Conservation (phyloP, 768 basidiomycete genomes). For the Clathrus columnatus region DNA sequence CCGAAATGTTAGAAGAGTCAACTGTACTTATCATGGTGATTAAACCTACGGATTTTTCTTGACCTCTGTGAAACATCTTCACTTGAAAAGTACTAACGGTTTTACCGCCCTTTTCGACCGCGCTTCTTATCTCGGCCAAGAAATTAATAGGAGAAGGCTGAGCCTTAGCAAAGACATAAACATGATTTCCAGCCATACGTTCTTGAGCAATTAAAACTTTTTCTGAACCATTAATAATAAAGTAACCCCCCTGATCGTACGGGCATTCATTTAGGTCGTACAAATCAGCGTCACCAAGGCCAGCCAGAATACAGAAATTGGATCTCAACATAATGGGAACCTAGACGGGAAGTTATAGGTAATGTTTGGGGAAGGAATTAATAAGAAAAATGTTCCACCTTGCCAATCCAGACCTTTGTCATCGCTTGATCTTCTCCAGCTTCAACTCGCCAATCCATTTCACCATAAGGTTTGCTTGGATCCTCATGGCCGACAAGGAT, state of each 20-base stretch:
- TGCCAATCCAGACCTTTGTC: slow-evolving; percentile 90
- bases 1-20: slow-evolving; percentile 12
- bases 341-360: slow-evolving; percentile 31
- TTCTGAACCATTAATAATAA: slow-evolving; percentile 98
- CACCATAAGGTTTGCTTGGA: slow-evolving; percentile 70
- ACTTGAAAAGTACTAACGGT: slow-evolving; percentile 97
- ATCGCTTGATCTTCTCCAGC: slow-evolving; percentile 59
- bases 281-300: slow-evolving; percentile 67
- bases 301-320: slow-evolving; percentile 86
- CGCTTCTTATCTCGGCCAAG: slow-evolving; percentile 93
- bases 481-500: slow-evolving; percentile 75
- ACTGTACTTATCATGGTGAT: background rate
- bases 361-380: background rate
- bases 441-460: slow-evolving; percentile 68
- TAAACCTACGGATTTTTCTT: slow-evolving; percentile 73
- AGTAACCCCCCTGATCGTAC: slow-evolving; percentile 97
- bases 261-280: slow-evolving; percentile 96
- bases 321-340: slow-evolving; percentile 98
- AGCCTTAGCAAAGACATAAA: slow-evolving; percentile 97
- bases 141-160: slow-evolving; percentile 94
- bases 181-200: slow-evolving; percentile 98
- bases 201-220: slow-evolving; percentile 99
- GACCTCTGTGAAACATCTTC: slow-evolving; percentile 89
- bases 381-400: slow-evolving; percentile 40
- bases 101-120: slow-evolving; percentile 96